Conservation (phyloP, 2,329 filamentous ascomycete genomes). For the Thielaviopsis musarum region DNA sequence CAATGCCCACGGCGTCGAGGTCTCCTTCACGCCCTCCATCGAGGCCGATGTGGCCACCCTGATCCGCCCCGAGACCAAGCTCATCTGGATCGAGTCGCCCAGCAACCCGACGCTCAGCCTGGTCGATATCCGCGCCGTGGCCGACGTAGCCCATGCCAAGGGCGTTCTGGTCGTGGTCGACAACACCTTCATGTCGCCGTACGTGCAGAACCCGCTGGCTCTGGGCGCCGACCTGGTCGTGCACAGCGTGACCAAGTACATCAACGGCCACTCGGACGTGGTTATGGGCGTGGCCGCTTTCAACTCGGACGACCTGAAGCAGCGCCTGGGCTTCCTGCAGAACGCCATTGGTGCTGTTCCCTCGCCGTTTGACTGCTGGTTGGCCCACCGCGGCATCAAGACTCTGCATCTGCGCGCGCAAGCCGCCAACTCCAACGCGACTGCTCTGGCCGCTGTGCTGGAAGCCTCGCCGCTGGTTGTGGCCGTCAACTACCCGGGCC, state of each 20-base stretch:
- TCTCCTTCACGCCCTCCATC: constrained; percentile 87
- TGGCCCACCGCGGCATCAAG: constrained; percentile 91
- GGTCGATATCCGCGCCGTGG: constrained; percentile 81
- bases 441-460: constrained; percentile 57
- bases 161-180: constrained; percentile 95
- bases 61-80: constrained; percentile 75
- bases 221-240: constrained; percentile 94
- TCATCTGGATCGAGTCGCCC: constrained; percentile 94
- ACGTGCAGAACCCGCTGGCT: constrained; percentile 89
- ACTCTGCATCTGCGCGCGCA: constrained; percentile 84
- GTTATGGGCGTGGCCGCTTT: constrained; percentile 95
- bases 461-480: constrained; percentile 68
- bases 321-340: constrained; percentile 75
- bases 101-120: constrained; percentile 88
- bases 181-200: constrained; percentile 95
- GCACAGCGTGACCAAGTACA: constrained; percentile 96
- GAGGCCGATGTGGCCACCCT: constrained; percentile 73
- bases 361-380: constrained; percentile 92
- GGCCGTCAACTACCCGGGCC: constrained; percentile 86
- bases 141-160: constrained; percentile 65
- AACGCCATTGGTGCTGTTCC: constrained; percentile 95
- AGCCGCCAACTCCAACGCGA: constrained; percentile 71
- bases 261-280: constrained; percentile 93
- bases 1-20: constrained; percentile 79
- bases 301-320: constrained; percentile 66